phyloP scores from a whole-genome alignment of 108 stramenopile species.

The Nitzschia sp. region DNA sequence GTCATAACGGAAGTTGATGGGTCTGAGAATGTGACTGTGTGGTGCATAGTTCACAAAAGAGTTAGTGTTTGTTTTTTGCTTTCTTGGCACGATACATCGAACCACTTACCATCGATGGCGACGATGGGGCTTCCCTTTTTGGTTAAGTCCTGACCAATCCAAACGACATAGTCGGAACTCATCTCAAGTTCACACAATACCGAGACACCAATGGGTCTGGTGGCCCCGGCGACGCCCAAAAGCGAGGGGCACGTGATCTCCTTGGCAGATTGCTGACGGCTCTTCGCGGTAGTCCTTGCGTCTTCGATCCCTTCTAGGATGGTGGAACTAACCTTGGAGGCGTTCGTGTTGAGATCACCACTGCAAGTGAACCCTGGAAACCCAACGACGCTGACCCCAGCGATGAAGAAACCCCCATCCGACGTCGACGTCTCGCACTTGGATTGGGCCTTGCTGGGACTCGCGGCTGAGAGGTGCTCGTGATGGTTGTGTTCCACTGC shows the following conservation, averaged over 20 bases:
- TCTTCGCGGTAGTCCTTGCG: background rate
- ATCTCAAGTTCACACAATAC: background rate
- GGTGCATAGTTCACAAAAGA: background rate
- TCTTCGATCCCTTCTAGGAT: background rate
- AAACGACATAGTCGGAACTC: background rate
- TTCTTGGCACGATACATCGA: background rate
- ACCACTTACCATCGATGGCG: background rate
- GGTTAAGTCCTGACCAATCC: slow-evolving; percentile 10
- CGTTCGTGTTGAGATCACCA: slow-evolving; percentile 4
- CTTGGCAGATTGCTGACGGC: no score
- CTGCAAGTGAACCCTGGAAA: slow-evolving; percentile 3
- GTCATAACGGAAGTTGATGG: background rate
- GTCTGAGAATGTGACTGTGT: background rate
- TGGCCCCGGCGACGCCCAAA: background rate
- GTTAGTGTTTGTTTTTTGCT: background rate
- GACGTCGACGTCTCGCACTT: background rate
- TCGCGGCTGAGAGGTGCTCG: background rate
- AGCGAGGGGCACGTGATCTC: background rate
- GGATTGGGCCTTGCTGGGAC: background rate
- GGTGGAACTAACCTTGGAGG: background rate
- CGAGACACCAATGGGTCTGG: slow-evolving; percentile 5
- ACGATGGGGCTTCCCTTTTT: background rate
- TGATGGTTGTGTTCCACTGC: background rate
- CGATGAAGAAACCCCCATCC: background rate
- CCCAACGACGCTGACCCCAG: background rate